Percentiles rank a stretch among this genome's conserved stretches.
Conservation (phyloP, 176 grass and related monocot species). For the Tillandsia leiboldiana region DNA sequence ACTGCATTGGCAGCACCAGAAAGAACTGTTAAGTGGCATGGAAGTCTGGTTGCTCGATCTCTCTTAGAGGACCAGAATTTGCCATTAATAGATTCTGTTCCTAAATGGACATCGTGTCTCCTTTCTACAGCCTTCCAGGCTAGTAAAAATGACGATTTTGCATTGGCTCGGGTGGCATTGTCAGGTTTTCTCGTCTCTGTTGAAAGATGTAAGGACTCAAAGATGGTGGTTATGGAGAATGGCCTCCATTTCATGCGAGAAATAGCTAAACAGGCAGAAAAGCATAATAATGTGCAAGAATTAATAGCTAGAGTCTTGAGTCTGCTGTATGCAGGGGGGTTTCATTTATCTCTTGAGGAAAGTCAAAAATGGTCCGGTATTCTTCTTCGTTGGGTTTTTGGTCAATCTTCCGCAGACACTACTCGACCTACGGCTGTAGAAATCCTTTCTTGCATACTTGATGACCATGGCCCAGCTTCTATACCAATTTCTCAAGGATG, state of each 20-base stretch:
- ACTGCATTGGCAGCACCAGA: conserved; percentile 73
- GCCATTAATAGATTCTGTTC: conserved; percentile 50
- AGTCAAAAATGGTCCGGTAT: conserved; percentile 85
- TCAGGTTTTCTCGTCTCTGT: conserved; percentile 83
- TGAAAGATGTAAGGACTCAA: conserved; percentile 65
- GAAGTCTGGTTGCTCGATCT: conserved; percentile 61
- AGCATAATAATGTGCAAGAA: conserved; percentile 71
- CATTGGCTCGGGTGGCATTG: conserved; percentile 69
- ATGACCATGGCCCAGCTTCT: conserved; percentile 65
- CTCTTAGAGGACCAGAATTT: conserved; percentile 70
- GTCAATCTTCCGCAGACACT: conserved; percentile 58
- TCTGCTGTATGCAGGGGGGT: conserved; percentile 66
- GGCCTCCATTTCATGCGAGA: conserved; percentile 68
- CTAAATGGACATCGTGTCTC: conserved; percentile 82
- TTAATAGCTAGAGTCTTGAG: conserved; percentile 53
- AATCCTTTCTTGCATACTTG: conserved; percentile 83
- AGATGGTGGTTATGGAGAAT: conserved; percentile 69
- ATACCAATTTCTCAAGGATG: conserved; percentile 97
- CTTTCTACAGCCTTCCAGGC: conserved; percentile 91
- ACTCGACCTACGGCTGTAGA: conserved; percentile 53
- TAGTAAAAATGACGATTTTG: conserved; percentile 52
- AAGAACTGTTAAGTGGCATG: conserved; percentile 98
- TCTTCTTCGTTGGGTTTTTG: conserved; percentile 83
- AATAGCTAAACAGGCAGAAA: conserved; percentile 75
- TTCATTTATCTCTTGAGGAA: conserved; percentile 84